These are phyloP conservation scores for Suillus fuscotomentosus DNA, from an alignment of 768 basidiomycete genomes.

Conservation along the genomic window DNA sequence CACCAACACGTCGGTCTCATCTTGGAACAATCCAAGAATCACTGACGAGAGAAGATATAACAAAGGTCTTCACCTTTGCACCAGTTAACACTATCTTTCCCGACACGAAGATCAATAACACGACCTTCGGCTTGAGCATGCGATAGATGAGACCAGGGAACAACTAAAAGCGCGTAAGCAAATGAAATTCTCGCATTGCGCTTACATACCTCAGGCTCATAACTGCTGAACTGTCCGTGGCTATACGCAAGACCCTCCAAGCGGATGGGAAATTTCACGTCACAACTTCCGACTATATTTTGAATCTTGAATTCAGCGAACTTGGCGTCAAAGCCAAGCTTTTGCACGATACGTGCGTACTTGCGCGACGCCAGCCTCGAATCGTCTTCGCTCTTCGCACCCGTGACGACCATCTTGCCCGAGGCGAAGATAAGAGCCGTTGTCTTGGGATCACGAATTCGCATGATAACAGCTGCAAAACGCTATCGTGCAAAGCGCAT, in stretches of 20 bases:
- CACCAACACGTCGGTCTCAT: slow-evolving; percentile 39
- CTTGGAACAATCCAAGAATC: slow-evolving; percentile 19
- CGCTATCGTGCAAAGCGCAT: slow-evolving; percentile 80
- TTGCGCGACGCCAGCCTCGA: slow-evolving; percentile 95
- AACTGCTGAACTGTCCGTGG: slow-evolving; percentile 97
- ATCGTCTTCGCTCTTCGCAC: slow-evolving; percentile 98
- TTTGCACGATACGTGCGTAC: slow-evolving; percentile 98
- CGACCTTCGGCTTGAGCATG: slow-evolving; percentile 99
- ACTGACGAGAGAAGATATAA: slow-evolving; percentile 29
- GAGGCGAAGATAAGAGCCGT: slow-evolving; percentile 99
- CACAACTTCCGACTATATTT: slow-evolving; percentile 97
- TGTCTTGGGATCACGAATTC: slow-evolving; percentile 99
- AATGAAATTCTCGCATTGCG: neutral
- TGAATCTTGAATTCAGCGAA: slow-evolving; percentile 99
- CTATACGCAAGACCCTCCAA: slow-evolving; percentile 96
- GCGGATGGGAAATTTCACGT: slow-evolving; percentile 98
- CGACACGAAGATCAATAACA: slow-evolving; percentile 96
- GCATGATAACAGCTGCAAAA: slow-evolving; percentile 99
- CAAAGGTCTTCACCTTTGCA: slow-evolving; percentile 75
- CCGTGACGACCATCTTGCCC: slow-evolving; percentile 99
- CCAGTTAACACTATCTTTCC: slow-evolving; percentile 99
- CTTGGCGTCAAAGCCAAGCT: slow-evolving; percentile 98
- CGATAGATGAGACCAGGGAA: slow-evolving; percentile 99
- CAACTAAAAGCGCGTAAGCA: slow-evolving; percentile 47
- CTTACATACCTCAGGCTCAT: slow-evolving; percentile 87